Conservation (phyloP, 2,329 filamentous ascomycete species). For the Didymellaceae sp. region DNA sequence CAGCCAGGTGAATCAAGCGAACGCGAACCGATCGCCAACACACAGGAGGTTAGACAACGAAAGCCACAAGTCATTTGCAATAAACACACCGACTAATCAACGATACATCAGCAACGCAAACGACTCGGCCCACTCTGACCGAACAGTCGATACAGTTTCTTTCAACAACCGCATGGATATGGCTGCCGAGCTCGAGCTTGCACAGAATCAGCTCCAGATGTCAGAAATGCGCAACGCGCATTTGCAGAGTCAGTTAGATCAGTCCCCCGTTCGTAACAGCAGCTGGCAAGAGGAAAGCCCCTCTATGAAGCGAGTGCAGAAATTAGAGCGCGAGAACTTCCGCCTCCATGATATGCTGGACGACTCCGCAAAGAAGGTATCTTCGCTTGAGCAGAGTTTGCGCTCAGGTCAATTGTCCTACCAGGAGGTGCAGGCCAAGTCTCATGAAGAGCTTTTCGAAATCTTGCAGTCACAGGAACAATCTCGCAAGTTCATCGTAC, state of each 20-base stretch:
- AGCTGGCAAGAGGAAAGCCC: slow-evolving; percentile 74
- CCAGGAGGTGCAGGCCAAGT: slow-evolving; percentile 89
- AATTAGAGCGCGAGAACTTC: slow-evolving; percentile 90
- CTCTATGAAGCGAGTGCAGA: slow-evolving; percentile 80
- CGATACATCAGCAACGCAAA: slow-evolving; percentile 71
- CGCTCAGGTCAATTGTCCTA: slow-evolving; percentile 86
- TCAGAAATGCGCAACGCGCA: slow-evolving; percentile 95
- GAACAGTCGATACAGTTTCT: slow-evolving; percentile 80
- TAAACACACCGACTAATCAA: slow-evolving; percentile 75
- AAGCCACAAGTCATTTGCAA: slow-evolving; percentile 68
- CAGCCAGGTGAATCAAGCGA: slow-evolving; percentile 71
- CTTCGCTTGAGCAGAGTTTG: slow-evolving; percentile 83
- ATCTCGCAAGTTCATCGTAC: slow-evolving; percentile 78
- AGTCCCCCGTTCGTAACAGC: slow-evolving; percentile 67
- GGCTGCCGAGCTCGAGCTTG: slow-evolving; percentile 86
- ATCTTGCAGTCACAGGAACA: slow-evolving; percentile 93
- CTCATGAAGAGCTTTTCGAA: slow-evolving; percentile 92
- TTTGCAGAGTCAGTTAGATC: slow-evolving; percentile 84
- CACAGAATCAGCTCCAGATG: slow-evolving; percentile 93
- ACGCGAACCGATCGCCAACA: slow-evolving; percentile 69
- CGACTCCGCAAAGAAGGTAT: slow-evolving; percentile 91
- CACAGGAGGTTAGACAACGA: slow-evolving; percentile 68
- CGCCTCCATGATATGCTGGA: slow-evolving; percentile 93
- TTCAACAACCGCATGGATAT: slow-evolving; percentile 91
- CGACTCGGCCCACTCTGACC: slow-evolving; percentile 84